Evolutionary conservation across 192 early-diverging fungal genomes (phyloP).

Genomic region (Backusella parvicylindrica): DNA sequence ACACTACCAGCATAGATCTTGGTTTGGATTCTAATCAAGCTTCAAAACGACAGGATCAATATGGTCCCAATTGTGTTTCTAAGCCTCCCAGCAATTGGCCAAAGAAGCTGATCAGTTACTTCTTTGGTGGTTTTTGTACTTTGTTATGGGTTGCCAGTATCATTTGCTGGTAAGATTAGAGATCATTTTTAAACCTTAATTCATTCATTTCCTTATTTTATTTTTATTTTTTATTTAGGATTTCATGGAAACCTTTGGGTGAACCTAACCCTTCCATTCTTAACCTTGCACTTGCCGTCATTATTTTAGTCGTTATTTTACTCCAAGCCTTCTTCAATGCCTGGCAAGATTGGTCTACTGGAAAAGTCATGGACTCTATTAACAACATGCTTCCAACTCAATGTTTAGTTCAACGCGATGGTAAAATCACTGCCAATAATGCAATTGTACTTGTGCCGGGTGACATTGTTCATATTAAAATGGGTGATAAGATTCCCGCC

Average conservation of each 20-base stretch:
- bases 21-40: slow-evolving; percentile 37
- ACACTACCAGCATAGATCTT: slow-evolving; percentile 29
- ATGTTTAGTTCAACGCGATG: slow-evolving; percentile 73
- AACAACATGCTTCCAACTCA: slow-evolving; percentile 64
- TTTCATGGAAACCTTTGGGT: slow-evolving; percentile 61
- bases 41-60: slow-evolving; percentile 24
- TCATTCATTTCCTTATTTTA: background rate
- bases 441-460: slow-evolving; percentile 73
- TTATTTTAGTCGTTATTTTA: slow-evolving; percentile 61
- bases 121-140: slow-evolving; percentile 71
- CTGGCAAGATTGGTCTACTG: slow-evolving; percentile 68
- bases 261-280: slow-evolving; percentile 43
- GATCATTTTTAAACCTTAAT: background rate
- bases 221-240: slow-evolving; percentile 3
- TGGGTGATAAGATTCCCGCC: slow-evolving; percentile 80
- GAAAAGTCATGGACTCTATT: slow-evolving; percentile 68
- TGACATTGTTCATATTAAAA: slow-evolving; percentile 78
- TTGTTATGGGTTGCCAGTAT: slow-evolving; percentile 67
- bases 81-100: slow-evolving; percentile 34
- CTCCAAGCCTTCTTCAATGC: slow-evolving; percentile 66
- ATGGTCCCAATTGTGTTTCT: slow-evolving; percentile 43
- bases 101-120: slow-evolving; percentile 42
- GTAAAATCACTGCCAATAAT: slow-evolving; percentile 55
- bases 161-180: slow-evolving; percentile 44
- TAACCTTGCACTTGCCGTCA: slow-evolving; percentile 57